Evolutionary conservation across 1,139 yeast genomes (phyloP), one percentile per base, ranked within the genome.

Genomic region (Scheffersomyces quercinus): DNA sequence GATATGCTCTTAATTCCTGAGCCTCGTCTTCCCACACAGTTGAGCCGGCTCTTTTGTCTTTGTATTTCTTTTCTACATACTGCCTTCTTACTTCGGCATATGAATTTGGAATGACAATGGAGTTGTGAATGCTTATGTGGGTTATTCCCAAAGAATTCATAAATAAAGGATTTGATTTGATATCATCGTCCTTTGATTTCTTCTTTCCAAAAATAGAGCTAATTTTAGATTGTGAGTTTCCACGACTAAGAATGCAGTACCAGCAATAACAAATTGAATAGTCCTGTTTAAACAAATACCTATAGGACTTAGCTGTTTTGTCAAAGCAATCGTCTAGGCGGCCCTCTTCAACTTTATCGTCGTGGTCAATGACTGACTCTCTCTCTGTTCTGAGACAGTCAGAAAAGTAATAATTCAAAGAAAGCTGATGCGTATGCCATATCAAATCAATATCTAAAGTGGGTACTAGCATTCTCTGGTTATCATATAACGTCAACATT

Each of bases 381-480:
- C 44, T 29, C 9, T 34, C 33, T 13, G 46, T 36, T 4, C 36
- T 35, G 28, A 44, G 39, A 38, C 65, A 62, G 40, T 56, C 60
- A 2, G 50, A 39, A 37, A 56, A 54, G 48, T 71, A 70, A 24
- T 49, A 49, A 14, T 37, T 41, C 35, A 63, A 58, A 3, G 58
- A 51, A 26, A 70, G 52, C 44, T 66, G 73, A 46, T 71, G 74
- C 8, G 75, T 69, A 43, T 67, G 74, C 75, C 76, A 70, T 1
- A 65, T 55, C 36, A 71, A 54, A 45, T 71, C 75, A 29, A 71
- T 62, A 41, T 71, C 76, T 41, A 70, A 53, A 1, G 76, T 67
- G 0, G 77, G 75, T 1, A 70, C 67, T 15, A 63, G 51, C 42
- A 58, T 50, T 13, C 36, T 29, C 8, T 36, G 40, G 12, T 37